These are phyloP conservation scores for Lentinula sp. DNA, from an alignment of 768 basidiomycete species.

Conservation along the genomic window DNA sequence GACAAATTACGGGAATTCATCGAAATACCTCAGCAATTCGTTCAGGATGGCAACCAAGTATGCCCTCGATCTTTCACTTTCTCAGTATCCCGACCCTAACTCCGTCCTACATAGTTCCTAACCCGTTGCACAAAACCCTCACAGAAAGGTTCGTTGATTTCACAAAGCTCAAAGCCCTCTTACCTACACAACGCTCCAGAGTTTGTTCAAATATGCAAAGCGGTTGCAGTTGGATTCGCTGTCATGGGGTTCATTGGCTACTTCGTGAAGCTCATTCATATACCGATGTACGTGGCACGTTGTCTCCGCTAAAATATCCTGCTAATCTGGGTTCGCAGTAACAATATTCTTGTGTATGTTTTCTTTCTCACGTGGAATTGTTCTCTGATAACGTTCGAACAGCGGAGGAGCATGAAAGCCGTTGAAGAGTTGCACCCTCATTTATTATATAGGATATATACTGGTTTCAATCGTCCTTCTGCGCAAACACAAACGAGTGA, in stretches of 20 bases:
- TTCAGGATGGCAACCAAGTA: slow-evolving; percentile 92
- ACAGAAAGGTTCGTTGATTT: slow-evolving; percentile 65
- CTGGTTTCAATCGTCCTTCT: not conserved
- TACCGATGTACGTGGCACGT: slow-evolving; percentile 77
- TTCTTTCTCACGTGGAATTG: not conserved
- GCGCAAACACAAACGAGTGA: not conserved
- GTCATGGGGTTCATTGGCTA: slow-evolving; percentile 99
- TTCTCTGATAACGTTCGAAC: slow-evolving; percentile 19
- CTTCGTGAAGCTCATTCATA: slow-evolving; percentile 97
- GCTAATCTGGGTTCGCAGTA: slow-evolving; percentile 43
- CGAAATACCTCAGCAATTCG: slow-evolving; percentile 87
- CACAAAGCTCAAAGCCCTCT: not conserved
- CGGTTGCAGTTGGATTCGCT: slow-evolving; percentile 94
- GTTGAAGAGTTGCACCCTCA: slow-evolving; percentile 8
- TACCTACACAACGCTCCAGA: slow-evolving; percentile 42
- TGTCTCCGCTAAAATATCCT: not conserved
- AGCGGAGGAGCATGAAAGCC: slow-evolving; percentile 68
- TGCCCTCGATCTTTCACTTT: slow-evolving; percentile 15
- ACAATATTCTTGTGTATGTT: slow-evolving; percentile 96
- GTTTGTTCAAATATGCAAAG: slow-evolving; percentile 90
- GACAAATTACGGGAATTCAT: slow-evolving; percentile 88
- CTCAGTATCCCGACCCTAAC: slow-evolving; percentile 7
- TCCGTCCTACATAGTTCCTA: slow-evolving; percentile 61
- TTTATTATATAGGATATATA: not conserved
- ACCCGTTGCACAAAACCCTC: slow-evolving; percentile 98